A percentile compares a stretch with the other conserved stretches of the same genome.
Conservation (phyloP, 257 asterid species). For the Hygrophila difformis region DNA sequence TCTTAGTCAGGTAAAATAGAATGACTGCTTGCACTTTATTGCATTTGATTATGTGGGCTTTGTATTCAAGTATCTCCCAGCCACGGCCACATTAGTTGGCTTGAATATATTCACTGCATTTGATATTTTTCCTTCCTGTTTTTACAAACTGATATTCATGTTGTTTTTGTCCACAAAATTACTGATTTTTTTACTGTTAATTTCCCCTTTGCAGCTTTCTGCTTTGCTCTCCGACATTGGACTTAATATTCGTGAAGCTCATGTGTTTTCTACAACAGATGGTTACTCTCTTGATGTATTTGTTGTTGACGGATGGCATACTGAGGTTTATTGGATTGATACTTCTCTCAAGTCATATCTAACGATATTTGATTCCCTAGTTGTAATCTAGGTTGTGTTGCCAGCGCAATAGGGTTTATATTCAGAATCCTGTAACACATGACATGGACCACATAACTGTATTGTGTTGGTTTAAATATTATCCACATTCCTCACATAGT, state of each 20-base stretch:
- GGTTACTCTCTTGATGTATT: conserved; percentile 88
- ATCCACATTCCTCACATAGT: neutral
- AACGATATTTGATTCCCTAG: too few species aligned
- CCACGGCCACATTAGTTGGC: too few species aligned
- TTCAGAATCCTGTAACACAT: neutral
- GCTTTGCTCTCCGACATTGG: conserved; percentile 93
- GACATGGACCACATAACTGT: neutral
- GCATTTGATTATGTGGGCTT: too few species aligned
- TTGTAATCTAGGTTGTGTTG: too few species aligned
- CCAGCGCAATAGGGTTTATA: neutral
- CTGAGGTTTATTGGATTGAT: conserved; percentile 53
- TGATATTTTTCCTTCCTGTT: conserved; percentile 4
- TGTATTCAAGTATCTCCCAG: too few species aligned
- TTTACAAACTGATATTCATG: neutral
- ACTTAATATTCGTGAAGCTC: conserved; percentile 97
- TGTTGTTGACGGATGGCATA: conserved; percentile 94
- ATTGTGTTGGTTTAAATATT: neutral
- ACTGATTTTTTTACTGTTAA: too few species aligned
- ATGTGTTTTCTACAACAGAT: conserved; percentile 85
- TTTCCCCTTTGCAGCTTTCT: conserved; percentile 61
- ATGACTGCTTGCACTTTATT: neutral
- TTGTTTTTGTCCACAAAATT: too few species aligned
- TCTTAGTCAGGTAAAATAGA: conserved; percentile 68
- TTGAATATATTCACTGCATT: too few species aligned
- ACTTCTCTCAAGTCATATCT: too few species aligned